Evolutionary conservation across 2,329 filamentous ascomycete genomes (phyloP), one percentile per base, ranked within the genome.

Genomic region (Penicillium corylophilum): DNA sequence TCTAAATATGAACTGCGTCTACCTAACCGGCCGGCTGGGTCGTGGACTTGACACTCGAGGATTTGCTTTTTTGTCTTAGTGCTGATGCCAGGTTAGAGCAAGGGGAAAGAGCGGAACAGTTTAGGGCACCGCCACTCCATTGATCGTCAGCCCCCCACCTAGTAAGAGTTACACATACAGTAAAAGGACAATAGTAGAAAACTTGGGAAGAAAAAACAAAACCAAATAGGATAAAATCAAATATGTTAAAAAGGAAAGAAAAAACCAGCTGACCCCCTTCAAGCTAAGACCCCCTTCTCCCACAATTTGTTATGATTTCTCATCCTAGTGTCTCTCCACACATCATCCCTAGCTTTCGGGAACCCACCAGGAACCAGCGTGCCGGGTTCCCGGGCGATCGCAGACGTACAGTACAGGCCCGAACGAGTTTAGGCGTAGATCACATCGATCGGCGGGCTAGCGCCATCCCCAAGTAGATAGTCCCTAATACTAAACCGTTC

Each of bases 401-500:
- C 55, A 55, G 50, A 56, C 33, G 50, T 52, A 51, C 55, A 47
- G 49, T 52, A 52, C 55, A 49, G 53, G 29, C 48, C 57, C 51
- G 48, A 56, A 56, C 48, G 47, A 61, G 59, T 63, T 61, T 60
- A 57, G 56, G 54, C 51, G 61, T 57, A 55, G 61, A 63, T 63
- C 60, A 35, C 13, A 42, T 43, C 49, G 55, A 61, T 60, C 57
- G 40, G 39, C 50, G 47, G 43, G 26, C 52, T 52, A 54, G 48
- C 46, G 48, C 47, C 41, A 29, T 51, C 44, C 44, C 46, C 52
- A 44, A 47, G 43, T 56, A 51, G 33, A 54, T 51, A 49, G 45
- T 49, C 44, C 50, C 45, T 51, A 51, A 51, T 51, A 55, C 49
- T 53, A 55, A 53, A 20, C 46, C 45, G 26, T 41, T 48, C 38